Evolutionary conservation across 768 basidiomycete species (phyloP), one percentile per base, ranked within the genome.

Genomic region (Termitomyces sp.): DNA sequence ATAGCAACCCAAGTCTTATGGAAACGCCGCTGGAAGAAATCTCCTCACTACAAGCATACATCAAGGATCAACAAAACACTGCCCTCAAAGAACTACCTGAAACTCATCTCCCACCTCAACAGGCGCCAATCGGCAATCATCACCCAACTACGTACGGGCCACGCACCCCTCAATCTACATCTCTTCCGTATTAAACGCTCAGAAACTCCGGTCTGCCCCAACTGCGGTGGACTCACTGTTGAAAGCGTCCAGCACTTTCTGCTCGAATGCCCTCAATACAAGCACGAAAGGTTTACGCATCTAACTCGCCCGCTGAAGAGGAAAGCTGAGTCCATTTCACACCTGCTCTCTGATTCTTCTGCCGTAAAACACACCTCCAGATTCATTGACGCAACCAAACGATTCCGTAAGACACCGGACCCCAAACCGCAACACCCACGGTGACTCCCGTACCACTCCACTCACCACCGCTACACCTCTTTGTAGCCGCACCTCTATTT

Each of bases 361-460:
- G 22, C 43, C 43, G 3, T 44, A 10, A 44, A 22, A 10, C 43
- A 44, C 22, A 4, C 22, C 9, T 44, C 22, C 10, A 44, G 43
- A 24, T 44, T 22, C 12, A 13, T 24, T 2, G 10, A 44, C 12
- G 20, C 22, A 6, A 44, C n/a, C 8, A 44, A 22, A 22, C 43
- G 13, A 10, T 44, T 91, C 90, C 16, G 9, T 33, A 33, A 33
- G 33, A 33, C 9, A 33, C 33, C 9, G 9, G 33, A 33, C 33
- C 9, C 33, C 33, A 33, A 33, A 33, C 33, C 33, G 9, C 33
- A 33, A 33, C 33, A 33, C 33, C 9, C 33, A 33, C 9, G 9
- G 33, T 33, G 33, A 33, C 33, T 33, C 33, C 33, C 33, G 9
- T 33, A 33, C 33, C 33, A 33, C 33, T 1, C 9, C 33, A 33